Conservation (phyloP, 179 eudicot species). For the Corrigiola litoralis region DNA sequence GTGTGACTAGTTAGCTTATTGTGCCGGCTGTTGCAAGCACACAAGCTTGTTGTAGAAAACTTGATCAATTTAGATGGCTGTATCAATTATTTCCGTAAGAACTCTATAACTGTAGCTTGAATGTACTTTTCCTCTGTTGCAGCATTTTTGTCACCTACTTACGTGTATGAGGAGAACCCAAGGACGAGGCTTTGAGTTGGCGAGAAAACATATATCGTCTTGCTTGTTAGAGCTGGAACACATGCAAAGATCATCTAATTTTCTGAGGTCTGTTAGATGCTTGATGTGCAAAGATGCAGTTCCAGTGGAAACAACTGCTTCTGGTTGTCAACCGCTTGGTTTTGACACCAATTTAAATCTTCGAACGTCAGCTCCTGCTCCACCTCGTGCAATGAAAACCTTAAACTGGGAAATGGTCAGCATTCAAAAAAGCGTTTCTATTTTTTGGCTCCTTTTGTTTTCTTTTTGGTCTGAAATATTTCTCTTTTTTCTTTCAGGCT, state of each 20-base stretch:
- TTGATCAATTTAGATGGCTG: not conserved
- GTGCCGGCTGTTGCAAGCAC: not conserved
- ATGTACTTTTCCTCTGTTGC: constrained; percentile 22
- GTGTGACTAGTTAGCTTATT: not conserved
- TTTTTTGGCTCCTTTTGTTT: not conserved
- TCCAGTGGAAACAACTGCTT: constrained; percentile 68
- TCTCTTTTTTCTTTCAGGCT: constrained; percentile 49
- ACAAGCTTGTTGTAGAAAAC: not conserved
- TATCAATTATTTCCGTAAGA: not conserved
- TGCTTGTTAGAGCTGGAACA: constrained; percentile 77
- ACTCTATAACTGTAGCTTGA: not conserved
- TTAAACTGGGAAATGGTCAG: constrained; percentile 87
- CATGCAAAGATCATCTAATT: constrained; percentile 55
- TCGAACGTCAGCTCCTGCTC: constrained; percentile 89
- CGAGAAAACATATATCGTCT: constrained; percentile 74
- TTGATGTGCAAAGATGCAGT: constrained; percentile 34
- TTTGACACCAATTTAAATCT: constrained; percentile 85
- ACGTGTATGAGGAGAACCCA: constrained; percentile 72
- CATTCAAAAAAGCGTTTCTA: not conserved
- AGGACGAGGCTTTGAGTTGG: constrained; percentile 91
- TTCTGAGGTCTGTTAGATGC: constrained; percentile 44
- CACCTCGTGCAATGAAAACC: constrained; percentile 86
- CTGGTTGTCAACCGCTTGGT: constrained; percentile 84
- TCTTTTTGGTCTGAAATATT: not conserved
- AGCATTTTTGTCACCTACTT: constrained; percentile 84